Evolutionary conservation across 768 basidiomycete species (phyloP).

Genomic region (Asterophora lycoperdoides): DNA sequence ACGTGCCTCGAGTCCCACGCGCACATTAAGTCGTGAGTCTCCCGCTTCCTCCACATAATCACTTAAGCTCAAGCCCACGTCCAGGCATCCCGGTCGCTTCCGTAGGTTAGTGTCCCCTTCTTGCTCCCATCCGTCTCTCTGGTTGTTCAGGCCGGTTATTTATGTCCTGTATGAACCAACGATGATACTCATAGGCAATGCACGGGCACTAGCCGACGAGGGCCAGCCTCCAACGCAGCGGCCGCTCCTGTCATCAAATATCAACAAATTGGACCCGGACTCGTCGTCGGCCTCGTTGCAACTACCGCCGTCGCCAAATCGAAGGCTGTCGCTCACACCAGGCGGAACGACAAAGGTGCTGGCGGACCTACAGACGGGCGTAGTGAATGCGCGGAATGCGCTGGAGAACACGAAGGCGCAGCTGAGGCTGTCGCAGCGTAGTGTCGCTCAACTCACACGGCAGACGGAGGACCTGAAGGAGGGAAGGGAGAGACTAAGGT

Average conservation of each 20-base stretch:
- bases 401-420: slow-evolving; percentile 86
- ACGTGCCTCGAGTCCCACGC: slow-evolving; percentile 66
- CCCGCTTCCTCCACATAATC: slow-evolving; percentile 8
- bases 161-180: slow-evolving; percentile 21
- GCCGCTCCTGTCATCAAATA: slow-evolving; percentile 22
- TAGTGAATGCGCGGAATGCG: slow-evolving; percentile 71
- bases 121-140: slow-evolving; percentile 8
- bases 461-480: slow-evolving; percentile 90
- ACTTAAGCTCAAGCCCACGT: slow-evolving; percentile 18
- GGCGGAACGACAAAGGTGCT: slow-evolving; percentile 85
- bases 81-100: slow-evolving; percentile 74
- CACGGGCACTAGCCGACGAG: slow-evolving; percentile 78
- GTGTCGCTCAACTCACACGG: slow-evolving; percentile 78
- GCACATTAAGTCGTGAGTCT: slow-evolving; percentile 74
- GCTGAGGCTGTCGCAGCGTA: slow-evolving; percentile 73
- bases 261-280: slow-evolving; percentile 31
- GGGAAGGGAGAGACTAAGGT: slow-evolving; percentile 70
- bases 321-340: slow-evolving; percentile 60
- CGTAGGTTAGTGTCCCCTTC: slow-evolving; percentile 53
- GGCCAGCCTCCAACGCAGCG: slow-evolving; percentile 39
- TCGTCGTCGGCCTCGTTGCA: slow-evolving; percentile 32
- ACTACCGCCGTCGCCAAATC: slow-evolving; percentile 49
- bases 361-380: slow-evolving; percentile 82
- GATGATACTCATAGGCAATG: slow-evolving; percentile 59
- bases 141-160: slow-evolving; percentile 18